These are phyloP conservation scores for Monosporascus sp. DNA, from an alignment of 2,329 filamentous ascomycete species.

Conservation along the genomic window DNA sequence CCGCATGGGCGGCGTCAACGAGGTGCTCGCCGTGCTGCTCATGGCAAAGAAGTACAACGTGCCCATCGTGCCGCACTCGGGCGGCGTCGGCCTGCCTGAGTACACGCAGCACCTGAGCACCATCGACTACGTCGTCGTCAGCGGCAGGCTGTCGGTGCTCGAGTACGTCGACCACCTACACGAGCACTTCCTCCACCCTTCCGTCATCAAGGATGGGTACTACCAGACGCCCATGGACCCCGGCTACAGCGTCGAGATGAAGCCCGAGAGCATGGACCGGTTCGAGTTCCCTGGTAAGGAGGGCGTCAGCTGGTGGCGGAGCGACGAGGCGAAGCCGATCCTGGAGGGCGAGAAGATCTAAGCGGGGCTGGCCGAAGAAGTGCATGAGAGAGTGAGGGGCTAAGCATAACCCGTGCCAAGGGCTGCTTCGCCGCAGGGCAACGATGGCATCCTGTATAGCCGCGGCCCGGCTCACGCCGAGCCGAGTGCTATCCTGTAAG, in stretches of 20 bases:
- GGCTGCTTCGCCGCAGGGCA: slow-evolving; percentile 23
- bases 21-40: slow-evolving; percentile 83
- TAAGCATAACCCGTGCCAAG: slow-evolving; percentile 1
- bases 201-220: slow-evolving; percentile 75
- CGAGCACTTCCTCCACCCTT: slow-evolving; percentile 84
- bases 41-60: slow-evolving; percentile 75
- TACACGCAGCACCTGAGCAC: slow-evolving; percentile 91
- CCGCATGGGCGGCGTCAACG: slow-evolving; percentile 84
- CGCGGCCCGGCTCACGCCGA: not conserved
- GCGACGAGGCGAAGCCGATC: slow-evolving; percentile 70
- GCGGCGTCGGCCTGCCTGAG: slow-evolving; percentile 84
- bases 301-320: slow-evolving; percentile 81
- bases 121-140: slow-evolving; percentile 87
- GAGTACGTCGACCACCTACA: slow-evolving; percentile 93
- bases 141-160: slow-evolving; percentile 72
- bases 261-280: slow-evolving; percentile 74
- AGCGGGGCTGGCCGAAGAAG: not conserved
- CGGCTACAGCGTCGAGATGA: slow-evolving; percentile 94
- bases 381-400: slow-evolving; percentile 5
- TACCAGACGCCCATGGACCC: slow-evolving; percentile 79
- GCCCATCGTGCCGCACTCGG: slow-evolving; percentile 83
- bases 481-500: slow-evolving; percentile 6
- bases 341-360: slow-evolving; percentile 57
- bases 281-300: slow-evolving; percentile 72
- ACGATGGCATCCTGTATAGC: slow-evolving; percentile 27